Evolutionary conservation across 148 eudicot species (phyloP), one percentile per base, ranked within the genome.

Genomic region (Nyssa sinensis): DNA sequence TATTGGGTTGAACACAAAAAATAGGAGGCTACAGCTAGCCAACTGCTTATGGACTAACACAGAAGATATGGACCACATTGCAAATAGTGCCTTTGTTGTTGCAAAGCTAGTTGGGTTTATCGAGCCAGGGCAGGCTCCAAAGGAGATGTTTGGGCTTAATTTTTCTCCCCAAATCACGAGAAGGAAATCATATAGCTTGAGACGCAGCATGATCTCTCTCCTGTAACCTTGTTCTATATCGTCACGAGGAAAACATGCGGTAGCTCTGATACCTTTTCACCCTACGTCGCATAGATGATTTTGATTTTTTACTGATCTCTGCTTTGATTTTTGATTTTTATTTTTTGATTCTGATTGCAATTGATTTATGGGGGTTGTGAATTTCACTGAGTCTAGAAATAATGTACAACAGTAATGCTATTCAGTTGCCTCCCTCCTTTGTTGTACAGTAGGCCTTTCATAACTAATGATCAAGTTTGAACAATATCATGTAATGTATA

Each of bases 131-230:
- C 88, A 85, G 63, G 83, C 84, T 66, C 88, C 93, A 7, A 96
- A 89, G 72, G 99, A 93, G 78, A 87, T 91, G 85, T 87, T 93
- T 11, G 93, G 90, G 49, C 89, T 96, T 21, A 88, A 93, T 67
- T 81, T 93, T 77, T 74, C 88, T 57, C 87, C 94, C 30, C 79
- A 61, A 53, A 82, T 69, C 61, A 76, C 83, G 19, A 78, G 76
- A 53, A 80, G 83, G 28, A 85, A 73, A 78, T 83, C 85, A 34
- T 86, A 83, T 74, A 80, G 87, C 64, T 84, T 91, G 78, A 87
- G 79, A 51, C 80, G 78, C 19, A 82, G 85, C 14, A 69, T 85
- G 30, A 73, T 73, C 23, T 78, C 80, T 68, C 74, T 84, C 63
- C 12, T 84, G 74, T 79, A 77, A 74, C 17, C 51, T 12, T 44